Conservation (phyloP, 176 grass and related monocot genomes). For the Thinopyrum elongatum region DNA sequence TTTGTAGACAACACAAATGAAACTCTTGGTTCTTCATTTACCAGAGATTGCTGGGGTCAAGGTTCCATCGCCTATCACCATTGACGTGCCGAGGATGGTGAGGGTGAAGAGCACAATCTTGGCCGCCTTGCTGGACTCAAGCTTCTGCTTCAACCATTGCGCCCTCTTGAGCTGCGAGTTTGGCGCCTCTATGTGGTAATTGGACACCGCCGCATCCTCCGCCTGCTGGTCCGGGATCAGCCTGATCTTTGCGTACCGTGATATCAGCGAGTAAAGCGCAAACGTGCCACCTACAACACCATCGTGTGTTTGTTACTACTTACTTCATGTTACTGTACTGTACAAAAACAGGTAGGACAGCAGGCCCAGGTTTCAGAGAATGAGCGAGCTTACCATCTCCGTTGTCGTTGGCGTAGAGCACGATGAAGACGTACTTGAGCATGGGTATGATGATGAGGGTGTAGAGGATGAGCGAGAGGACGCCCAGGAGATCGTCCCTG, state of each 20-base stretch:
- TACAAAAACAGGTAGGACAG: too few relatives aligned
- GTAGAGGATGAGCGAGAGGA: slow-evolving; percentile 79
- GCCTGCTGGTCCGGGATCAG: slow-evolving; percentile 64
- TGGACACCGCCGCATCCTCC: slow-evolving; percentile 56
- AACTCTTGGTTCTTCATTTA: not conserved
- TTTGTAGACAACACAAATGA: not conserved
- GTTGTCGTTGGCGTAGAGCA: slow-evolving; percentile 36
- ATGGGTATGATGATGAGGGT: slow-evolving; percentile 54
- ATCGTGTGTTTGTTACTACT: too few relatives aligned
- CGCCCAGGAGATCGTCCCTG: slow-evolving; percentile 49
- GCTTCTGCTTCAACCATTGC: slow-evolving; percentile 38
- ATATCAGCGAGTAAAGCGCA: slow-evolving; percentile 44
- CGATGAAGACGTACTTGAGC: slow-evolving; percentile 64
- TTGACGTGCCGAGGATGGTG: slow-evolving; percentile 71
- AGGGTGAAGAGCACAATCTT: slow-evolving; percentile 51
- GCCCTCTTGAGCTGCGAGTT: slow-evolving; percentile 42
- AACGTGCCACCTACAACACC: slow-evolving; percentile 42
- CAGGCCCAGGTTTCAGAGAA: not conserved
- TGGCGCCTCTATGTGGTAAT: slow-evolving; percentile 41
- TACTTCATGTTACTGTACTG: too few relatives aligned
- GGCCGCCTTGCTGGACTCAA: not conserved
- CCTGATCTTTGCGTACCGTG: slow-evolving; percentile 51
- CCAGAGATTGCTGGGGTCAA: slow-evolving; percentile 70
- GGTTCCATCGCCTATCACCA: slow-evolving; percentile 28
- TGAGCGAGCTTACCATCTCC: slow-evolving; percentile 45